Evolutionary conservation across 2,329 filamentous ascomycete species (phyloP), one percentile per base, ranked within the genome.

Genomic region (Fusarium proliferatum): DNA sequence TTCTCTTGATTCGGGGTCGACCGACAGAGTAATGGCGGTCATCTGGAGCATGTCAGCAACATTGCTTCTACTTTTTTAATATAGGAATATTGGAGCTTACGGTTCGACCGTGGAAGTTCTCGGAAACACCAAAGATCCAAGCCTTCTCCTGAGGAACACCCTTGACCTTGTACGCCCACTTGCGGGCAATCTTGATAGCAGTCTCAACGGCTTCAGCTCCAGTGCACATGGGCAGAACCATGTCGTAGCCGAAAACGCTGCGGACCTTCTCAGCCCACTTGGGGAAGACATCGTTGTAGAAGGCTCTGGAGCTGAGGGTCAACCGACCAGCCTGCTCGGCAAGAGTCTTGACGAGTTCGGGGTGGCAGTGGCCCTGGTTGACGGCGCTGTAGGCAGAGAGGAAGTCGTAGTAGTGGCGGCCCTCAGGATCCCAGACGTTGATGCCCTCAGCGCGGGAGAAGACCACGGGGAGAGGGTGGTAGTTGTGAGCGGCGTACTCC

Each of bases 351-450:
- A 99, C 91, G 64, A 98, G 91, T 85, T 97, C 95, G 9, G 96
- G 96, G 85, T 99, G 88, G 46, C 72, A 75, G 45, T 75, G 73
- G 11, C 73, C 73, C 56, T 75, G 73, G 42, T 75, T 75, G 38
- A 71, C 66, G 57, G 73, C 73, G 43, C 73, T 75, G 66, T 99
- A 99, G 75, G 96, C 96, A 52, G 96, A 98, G 75, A 99, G 91
- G 85, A 98, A 99, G 86, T 99, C 96, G 79, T 98, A 91, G 84
- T 99, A 98, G 83, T 97, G 92, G 78, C 92, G 93, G 80, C 94
- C 95, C 86, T 99, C 96, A 23, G 96, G 96, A 81, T 99, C 96
- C 96, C 96, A 99, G 66, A 98, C 96, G 69, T 93, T 92, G 80
- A 93, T 92, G 55, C 96, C 96, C 78, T 92, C 89, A 46, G 95